A percentile compares a stretch with the other conserved stretches of the same genome.
Conservation (phyloP, 1,284 basidiomycete species). For the Ceratobasidium sp. region DNA sequence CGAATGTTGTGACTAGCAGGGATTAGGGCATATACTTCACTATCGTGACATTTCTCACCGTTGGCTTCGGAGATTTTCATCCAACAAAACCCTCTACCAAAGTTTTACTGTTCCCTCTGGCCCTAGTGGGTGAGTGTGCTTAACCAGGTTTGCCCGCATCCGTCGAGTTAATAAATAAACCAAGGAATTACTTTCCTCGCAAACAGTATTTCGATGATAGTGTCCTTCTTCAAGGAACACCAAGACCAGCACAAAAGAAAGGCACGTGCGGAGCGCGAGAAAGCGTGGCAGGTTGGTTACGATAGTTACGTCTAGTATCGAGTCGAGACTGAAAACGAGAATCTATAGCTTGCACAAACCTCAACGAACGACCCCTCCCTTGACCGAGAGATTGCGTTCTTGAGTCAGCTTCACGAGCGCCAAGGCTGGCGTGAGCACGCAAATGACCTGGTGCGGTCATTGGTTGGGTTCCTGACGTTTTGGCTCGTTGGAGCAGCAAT, state of each 20-base stretch:
- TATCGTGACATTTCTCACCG: constrained; percentile 42
- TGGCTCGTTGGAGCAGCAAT: constrained; percentile 44
- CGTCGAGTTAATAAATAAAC: background rate
- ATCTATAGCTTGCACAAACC: background rate
- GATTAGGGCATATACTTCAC: constrained; percentile 43
- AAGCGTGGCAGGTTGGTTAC: constrained; percentile 34
- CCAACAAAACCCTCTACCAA: constrained; percentile 38
- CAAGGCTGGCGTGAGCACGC: constrained; percentile 40
- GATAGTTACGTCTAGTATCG: background rate
- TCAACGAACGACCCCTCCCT: constrained; percentile 31
- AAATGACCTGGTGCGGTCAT: constrained; percentile 39
- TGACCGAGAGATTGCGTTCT: constrained; percentile 41
- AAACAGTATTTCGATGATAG: constrained; percentile 42
- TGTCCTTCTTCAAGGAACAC: constrained; percentile 40
- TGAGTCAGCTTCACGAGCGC: constrained; percentile 38
- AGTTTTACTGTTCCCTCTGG: constrained; percentile 44
- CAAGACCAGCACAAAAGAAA: constrained; percentile 24
- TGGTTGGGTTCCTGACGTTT: constrained; percentile 42
- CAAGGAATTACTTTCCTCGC: constrained; percentile 43
- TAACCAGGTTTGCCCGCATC: background rate
- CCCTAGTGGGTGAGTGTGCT: constrained; percentile 33
- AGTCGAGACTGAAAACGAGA: background rate
- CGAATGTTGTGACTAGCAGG: constrained; percentile 27
- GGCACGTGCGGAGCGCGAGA: constrained; percentile 39
- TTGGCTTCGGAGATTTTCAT: constrained; percentile 43